Conservation (phyloP, 805 yeast genomes). For the Suhomyces sp. region DNA sequence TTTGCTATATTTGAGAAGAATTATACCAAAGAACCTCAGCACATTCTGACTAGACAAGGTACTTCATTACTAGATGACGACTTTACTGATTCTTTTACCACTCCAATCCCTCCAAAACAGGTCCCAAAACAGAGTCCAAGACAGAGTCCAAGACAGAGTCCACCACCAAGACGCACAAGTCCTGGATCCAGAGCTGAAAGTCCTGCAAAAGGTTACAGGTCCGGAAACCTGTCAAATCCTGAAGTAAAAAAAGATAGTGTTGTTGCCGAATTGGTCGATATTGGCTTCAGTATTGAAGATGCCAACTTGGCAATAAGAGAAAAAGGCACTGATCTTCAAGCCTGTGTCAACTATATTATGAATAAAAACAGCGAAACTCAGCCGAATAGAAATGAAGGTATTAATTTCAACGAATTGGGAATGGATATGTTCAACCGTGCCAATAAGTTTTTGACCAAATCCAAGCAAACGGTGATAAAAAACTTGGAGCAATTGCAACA, state of each 20-base stretch:
- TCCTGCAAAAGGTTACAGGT: background rate
- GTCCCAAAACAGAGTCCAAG: background rate
- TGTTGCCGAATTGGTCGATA: slow-evolving; percentile 69
- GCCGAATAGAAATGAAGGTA: background rate
- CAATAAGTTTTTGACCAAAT: slow-evolving; percentile 53
- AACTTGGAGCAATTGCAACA: slow-evolving; percentile 53
- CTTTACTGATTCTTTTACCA: slow-evolving; percentile 32
- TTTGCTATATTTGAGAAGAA: slow-evolving; percentile 20
- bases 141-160: background rate
- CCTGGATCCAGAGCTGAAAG: background rate
- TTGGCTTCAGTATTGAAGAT: slow-evolving; percentile 68
- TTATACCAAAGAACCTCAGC: background rate
- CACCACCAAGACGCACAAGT: background rate
- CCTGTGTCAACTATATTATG: slow-evolving; percentile 68
- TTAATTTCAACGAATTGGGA: slow-evolving; percentile 49
- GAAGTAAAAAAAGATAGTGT: slow-evolving; percentile 37
- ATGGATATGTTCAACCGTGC: slow-evolving; percentile 59
- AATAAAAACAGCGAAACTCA: slow-evolving; percentile 21
- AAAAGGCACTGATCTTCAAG: slow-evolving; percentile 59
- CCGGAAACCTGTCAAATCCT: background rate
- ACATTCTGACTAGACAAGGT: background rate
- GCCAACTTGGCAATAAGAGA: slow-evolving; percentile 58
- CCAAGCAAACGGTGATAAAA: slow-evolving; percentile 57
- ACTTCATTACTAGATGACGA: slow-evolving; percentile 38
- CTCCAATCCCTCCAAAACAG: background rate